Evolutionary conservation across 495 filamentous ascomycete genomes (phyloP).

Genomic region (Aspergillus indologenus): DNA sequence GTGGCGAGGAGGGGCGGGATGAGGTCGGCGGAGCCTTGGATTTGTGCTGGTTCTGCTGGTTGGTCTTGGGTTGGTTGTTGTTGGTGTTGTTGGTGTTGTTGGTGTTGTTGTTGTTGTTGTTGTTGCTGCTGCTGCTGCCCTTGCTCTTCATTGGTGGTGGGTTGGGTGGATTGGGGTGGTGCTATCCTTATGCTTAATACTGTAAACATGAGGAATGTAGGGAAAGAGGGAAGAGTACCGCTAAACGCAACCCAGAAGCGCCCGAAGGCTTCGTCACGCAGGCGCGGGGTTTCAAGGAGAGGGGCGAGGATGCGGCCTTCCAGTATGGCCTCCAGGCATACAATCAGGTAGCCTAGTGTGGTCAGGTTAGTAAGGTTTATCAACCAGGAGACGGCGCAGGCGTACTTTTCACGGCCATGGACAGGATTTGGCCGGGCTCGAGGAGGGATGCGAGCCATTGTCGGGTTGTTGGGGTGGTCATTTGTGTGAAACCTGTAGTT

Average conservation of each 20-base stretch:
- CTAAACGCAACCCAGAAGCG: conserved; percentile 44
- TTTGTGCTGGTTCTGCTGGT: conserved; percentile 5
- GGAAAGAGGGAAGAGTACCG: conserved; percentile 19
- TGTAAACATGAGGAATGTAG: too few relatives aligned
- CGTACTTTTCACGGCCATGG: not conserved
- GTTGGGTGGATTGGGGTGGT: not conserved
- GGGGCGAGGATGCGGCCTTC: conserved; percentile 39
- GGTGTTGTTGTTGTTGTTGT: not conserved
- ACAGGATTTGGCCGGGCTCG: not conserved
- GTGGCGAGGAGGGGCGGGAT: conserved; percentile 39
- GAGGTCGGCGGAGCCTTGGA: conserved; percentile 30
- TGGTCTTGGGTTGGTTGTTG: conserved; percentile 13
- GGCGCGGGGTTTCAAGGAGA: conserved; percentile 25
- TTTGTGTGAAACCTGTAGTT: not conserved
- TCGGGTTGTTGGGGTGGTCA: not conserved
- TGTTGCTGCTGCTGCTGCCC: not conserved
- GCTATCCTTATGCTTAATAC: too few relatives aligned
- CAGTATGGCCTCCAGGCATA: conserved; percentile 32
- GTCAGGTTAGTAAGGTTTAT: not conserved
- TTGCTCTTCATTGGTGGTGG: too few relatives aligned
- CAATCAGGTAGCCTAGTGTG: conserved; percentile 31
- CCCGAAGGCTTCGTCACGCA: conserved; percentile 45
- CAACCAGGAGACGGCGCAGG: not conserved
- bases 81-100: conserved; percentile 5
- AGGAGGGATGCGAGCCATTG: not conserved